phyloP scores from a whole-genome alignment of 371 early-diverging fungal genomes.

The Rhizomucor pusillus region DNA sequence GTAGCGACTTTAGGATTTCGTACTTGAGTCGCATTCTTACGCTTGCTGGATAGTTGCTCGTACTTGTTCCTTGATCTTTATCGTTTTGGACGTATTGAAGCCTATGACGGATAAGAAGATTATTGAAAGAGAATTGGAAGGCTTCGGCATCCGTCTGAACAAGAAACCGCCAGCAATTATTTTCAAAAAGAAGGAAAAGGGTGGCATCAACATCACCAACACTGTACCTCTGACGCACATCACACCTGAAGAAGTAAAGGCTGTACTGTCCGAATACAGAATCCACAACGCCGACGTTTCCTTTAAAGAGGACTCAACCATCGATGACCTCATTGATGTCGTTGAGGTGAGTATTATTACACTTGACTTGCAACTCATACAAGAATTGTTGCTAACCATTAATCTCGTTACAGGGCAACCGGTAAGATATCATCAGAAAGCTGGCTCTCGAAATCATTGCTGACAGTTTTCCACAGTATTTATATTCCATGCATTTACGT shows the following conservation, averaged over 20 bases:
- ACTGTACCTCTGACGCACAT: constrained; percentile 85
- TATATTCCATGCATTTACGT: constrained; percentile 90
- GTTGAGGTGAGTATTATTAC: constrained; percentile 72
- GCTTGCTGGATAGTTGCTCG: constrained; percentile 69
- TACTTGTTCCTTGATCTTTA: constrained; percentile 91
- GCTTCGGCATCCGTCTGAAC: constrained; percentile 98
- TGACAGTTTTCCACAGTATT: constrained; percentile 25
- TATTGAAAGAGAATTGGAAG: constrained; percentile 98
- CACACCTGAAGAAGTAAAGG: constrained; percentile 83
- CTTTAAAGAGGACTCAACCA: constrained; percentile 84
- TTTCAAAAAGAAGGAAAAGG: constrained; percentile 93
- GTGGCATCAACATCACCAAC: constrained; percentile 90
- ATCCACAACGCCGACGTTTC: constrained; percentile 93
- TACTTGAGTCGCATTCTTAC: background rate
- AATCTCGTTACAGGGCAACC: constrained; percentile 59
- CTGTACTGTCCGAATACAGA: constrained; percentile 88
- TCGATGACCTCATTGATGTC: constrained; percentile 96
- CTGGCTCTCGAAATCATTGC: background rate
- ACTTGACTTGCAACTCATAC: too few relatives aligned
- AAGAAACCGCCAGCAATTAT: constrained; percentile 94
- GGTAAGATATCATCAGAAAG: constrained; percentile 37
- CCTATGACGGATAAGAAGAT: constrained; percentile 92
- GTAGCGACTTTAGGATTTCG: background rate
- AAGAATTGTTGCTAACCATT: too few relatives aligned
- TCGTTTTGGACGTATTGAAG: constrained; percentile 96